Evolutionary conservation across 768 basidiomycete genomes (phyloP), one percentile per base, ranked within the genome.

Genomic region (Trametes gibbosa): DNA sequence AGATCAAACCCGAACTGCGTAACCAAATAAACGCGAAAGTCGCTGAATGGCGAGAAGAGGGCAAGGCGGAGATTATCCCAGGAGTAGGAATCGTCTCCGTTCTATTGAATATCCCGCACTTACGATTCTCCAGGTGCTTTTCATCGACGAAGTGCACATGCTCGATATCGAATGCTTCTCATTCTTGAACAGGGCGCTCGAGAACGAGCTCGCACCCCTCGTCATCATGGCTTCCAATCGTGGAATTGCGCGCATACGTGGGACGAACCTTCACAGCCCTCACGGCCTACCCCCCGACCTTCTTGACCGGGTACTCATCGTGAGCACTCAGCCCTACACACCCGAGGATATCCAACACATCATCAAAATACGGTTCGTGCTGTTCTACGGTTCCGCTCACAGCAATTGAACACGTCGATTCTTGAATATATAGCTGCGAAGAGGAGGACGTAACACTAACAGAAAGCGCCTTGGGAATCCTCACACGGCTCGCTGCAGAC

Each of bases 121-220:
- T 43, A 12, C 34, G 23, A 13, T 10, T 42, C 29, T 19, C 40
- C 13, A 95, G 92, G 92, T 97, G n/a, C 79, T 97, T 13, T 98
- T 98, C 79, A 97, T 98, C 66, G 96, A 98, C 74, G 96, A 98
- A 76, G 96, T 98, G 13, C 96, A 98, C 79, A 99, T 99, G 96
- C 86, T 99, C 64, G 96, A 99, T 73, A 98, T 99, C 62, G 96
- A 98, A 72, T 98, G 96, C 70, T 98, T 98, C 79, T 97, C 95
- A 7, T 99, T 95, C 82, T 79, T 99, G 59, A 99, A 99, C 72
- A 86, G 96, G 34, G 96, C 96, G 2, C 79, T 99, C 48, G 96
- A 99, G 71, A 87, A 87, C 60, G 95, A 96, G 62, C 80, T 98
- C 0, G 87, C 96, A 1, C 96, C 96, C 1, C 77, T 98, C 53